Conservation (phyloP, 495 filamentous ascomycete species). For the Penicillium fimorum region DNA sequence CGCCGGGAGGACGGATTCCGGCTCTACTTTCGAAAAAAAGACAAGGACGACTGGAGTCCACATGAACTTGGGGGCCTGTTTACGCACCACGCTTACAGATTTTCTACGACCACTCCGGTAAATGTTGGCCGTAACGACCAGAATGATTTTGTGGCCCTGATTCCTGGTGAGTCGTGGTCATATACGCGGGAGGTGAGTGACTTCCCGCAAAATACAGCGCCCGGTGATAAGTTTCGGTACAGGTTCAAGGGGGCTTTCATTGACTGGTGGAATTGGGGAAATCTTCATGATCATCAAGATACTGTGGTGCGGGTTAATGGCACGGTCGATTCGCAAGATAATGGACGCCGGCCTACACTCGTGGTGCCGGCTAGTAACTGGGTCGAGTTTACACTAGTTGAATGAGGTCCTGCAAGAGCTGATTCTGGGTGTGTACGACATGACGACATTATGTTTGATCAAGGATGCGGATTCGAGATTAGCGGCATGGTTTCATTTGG, state of each 20-base stretch:
- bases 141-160: neutral
- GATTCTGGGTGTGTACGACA: no score
- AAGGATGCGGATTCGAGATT: no score
- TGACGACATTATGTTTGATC: no score
- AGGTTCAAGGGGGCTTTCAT: constrained; percentile 2
- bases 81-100: neutral
- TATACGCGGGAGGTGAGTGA: constrained; percentile 8
- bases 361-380: neutral
- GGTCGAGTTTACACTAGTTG: neutral
- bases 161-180: constrained; percentile 7
- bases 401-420: no score
- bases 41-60: neutral
- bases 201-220: constrained; percentile 2
- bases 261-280: constrained; percentile 11
- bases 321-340: neutral
- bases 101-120: neutral
- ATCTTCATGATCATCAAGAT: constrained; percentile 5
- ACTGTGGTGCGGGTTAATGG: neutral
- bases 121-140: neutral
- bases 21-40: neutral
- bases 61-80: neutral
- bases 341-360: neutral
- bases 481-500: no score
- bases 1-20: constrained; percentile 1
- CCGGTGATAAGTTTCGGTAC: constrained; percentile 5